Base-by-base conservation (phyloP, 129 eudicot genomes). In the Apium graveolens region DNA sequence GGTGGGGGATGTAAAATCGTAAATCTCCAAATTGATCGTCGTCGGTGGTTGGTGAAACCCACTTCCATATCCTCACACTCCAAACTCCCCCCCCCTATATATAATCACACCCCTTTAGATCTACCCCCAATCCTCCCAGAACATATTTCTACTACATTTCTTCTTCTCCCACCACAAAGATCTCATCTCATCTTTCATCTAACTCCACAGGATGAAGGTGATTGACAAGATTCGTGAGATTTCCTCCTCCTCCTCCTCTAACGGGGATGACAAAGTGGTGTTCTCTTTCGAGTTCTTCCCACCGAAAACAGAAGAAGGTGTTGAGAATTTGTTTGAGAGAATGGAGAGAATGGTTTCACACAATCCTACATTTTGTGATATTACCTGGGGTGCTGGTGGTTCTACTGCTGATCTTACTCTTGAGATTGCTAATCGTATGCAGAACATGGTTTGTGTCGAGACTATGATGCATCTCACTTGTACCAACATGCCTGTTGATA, bases 391-490 rank as follows among this genome's bases (percentile, higher is more conserved):
- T 1, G 99, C 99, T 41, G 99, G 99, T 34, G 99, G 99, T 0
- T 84, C 99, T 27, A 96, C 99, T 1, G 99, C 99, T 10, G 99
- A 96, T 80, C 90, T 96, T 41, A 96, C 99, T 0, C 83, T 96
- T 42, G 99, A 96, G 49, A 96, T 96, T 0, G 95, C 97, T 3
- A 92, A 90, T 49, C 86, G 97, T 55, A 96, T 96, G 99, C 99
- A 96, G 86, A 96, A 96, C 79, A 87, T 92, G 90, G 95, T 96
- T 26, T 92, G 99, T 41, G 97, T 96, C 1, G 99, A 96, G 85
- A 84, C 97, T n/a, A 96, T 96, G 99, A 96, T 96, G 99, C 99
- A 96, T 81, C 84, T 96, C 66, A 96, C 99, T 10, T 96, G 99
- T 70, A 96, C 99, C 0, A 96, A 96, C 81, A 96, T 96, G 99